Percentiles rank a stretch among this genome's conserved stretches.
These are phyloP conservation scores for Taphrina pruni DNA, from an alignment of 1,139 yeast species.

Conservation along the genomic window DNA sequence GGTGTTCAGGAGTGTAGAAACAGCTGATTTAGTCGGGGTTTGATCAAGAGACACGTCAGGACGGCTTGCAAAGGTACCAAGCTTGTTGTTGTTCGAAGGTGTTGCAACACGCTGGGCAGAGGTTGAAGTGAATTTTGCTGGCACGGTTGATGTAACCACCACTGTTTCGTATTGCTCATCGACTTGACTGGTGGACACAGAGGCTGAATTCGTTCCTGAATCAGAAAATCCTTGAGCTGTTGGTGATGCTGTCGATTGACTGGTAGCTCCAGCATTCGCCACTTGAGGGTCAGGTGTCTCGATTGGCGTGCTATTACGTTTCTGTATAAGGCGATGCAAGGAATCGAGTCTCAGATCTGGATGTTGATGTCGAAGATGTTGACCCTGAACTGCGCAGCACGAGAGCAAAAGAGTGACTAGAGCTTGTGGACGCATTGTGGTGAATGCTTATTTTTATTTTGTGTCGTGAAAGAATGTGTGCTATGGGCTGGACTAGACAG, in stretches of 20 bases:
- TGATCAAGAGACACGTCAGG: neutral
- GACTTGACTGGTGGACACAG: neutral
- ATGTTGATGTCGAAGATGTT: constrained; percentile 6
- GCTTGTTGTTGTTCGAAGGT: neutral
- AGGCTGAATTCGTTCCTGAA: neutral
- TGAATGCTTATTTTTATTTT: too few relatives aligned
- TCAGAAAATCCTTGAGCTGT: neutral
- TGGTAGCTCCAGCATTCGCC: neutral
- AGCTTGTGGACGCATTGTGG: constrained; percentile 8
- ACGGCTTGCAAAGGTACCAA: neutral
- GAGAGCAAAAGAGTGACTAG: constrained; percentile 8
- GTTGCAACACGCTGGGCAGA: neutral
- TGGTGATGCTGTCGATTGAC: neutral
- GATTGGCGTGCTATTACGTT: constrained; percentile 4
- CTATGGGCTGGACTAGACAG: neutral
- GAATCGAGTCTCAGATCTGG: constrained; percentile 7
- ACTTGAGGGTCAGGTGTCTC: neutral
- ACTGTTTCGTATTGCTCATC: neutral
- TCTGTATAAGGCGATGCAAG: constrained; percentile 7
- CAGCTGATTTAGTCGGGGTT: neutral
- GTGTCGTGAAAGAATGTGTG: constrained; percentile 7
- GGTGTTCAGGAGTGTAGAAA: neutral
- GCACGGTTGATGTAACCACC: neutral
- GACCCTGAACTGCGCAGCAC: constrained; percentile 4
- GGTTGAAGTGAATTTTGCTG: neutral